These are phyloP conservation scores for Panaeolus papilionaceus DNA, from an alignment of 768 basidiomycete genomes.

Conservation along the genomic window DNA sequence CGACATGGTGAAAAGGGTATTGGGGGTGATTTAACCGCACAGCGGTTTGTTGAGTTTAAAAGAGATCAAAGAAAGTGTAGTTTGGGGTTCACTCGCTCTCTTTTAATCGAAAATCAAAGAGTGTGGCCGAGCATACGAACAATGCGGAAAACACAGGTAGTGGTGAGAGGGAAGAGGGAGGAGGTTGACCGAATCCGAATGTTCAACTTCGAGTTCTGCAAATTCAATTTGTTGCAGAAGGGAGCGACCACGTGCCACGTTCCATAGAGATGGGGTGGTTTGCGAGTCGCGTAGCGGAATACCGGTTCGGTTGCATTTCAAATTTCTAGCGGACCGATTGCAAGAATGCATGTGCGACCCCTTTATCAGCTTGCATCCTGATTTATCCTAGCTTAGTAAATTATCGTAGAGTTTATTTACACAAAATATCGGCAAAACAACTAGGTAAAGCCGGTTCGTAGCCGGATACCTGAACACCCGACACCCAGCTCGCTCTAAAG, in stretches of 20 bases:
- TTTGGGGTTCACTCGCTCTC: constrained; percentile 6
- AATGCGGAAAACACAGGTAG: background rate
- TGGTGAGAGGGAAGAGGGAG: background rate
- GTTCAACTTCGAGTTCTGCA: background rate
- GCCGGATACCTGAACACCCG: background rate
- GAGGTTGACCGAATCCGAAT: background rate
- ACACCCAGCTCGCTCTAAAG: background rate
- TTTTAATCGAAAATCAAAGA: constrained; percentile 3
- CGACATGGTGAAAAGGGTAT: background rate
- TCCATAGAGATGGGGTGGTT: constrained; percentile 2
- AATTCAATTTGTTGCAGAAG: constrained; percentile 9
- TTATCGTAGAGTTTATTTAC: background rate
- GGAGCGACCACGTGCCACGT: constrained; percentile 8
- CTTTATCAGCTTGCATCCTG: background rate
- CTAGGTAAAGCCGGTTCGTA: background rate
- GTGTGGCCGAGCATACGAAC: constrained; percentile 9
- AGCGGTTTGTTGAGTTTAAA: background rate
- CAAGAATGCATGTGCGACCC: background rate
- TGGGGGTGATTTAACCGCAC: background rate
- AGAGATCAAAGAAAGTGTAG: constrained; percentile 8
- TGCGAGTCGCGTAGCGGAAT: background rate
- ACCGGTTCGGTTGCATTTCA: constrained; percentile 7
- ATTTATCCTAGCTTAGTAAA: background rate
- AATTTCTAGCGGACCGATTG: constrained; percentile 4
- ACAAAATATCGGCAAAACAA: background rate